Conservation (phyloP, 805 yeast genomes). For the Brettanomyces custersianus region DNA sequence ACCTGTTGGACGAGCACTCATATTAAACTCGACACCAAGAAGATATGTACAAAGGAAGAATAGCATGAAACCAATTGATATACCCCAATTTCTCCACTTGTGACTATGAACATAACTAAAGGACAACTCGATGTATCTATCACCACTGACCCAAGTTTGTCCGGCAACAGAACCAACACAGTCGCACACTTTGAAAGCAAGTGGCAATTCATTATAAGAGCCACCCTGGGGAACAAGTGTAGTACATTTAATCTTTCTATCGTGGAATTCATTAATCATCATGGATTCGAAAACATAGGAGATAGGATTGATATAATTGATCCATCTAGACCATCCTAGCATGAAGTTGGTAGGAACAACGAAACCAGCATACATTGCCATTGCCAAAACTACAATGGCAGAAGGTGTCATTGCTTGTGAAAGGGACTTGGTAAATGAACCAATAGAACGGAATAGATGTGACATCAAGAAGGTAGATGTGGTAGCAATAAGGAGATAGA, state of each 20-base stretch:
- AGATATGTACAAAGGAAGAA: slow-evolving; percentile 47
- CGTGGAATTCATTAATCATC: slow-evolving; percentile 47
- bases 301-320: slow-evolving; percentile 47
- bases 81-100: slow-evolving; percentile 74
- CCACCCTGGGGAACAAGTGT: slow-evolving; percentile 29
- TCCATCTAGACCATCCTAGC: slow-evolving; percentile 59
- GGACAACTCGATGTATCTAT: slow-evolving; percentile 37
- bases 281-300: slow-evolving; percentile 47
- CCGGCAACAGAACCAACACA: slow-evolving; percentile 53
- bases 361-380: slow-evolving; percentile 46
- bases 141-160: slow-evolving; percentile 40
- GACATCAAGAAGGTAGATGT: slow-evolving; percentile 41
- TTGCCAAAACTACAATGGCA: slow-evolving; percentile 36
- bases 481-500: slow-evolving; percentile 35
- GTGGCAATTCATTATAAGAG: slow-evolving; percentile 14
- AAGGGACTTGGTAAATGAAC: slow-evolving; percentile 36
- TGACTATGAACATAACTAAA: slow-evolving; percentile 46
- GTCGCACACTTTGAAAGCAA: slow-evolving; percentile 11
- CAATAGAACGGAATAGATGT: slow-evolving; percentile 41
- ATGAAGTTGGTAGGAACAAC: slow-evolving; percentile 44
- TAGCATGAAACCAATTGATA: slow-evolving; percentile 41
- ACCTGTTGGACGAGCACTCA: slow-evolving; percentile 56
- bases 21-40: slow-evolving; percentile 42
- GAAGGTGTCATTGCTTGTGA: slow-evolving; percentile 52
- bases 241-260: slow-evolving; percentile 34